Evolutionary conservation across 1,284 basidiomycete species (phyloP), one percentile per base, ranked within the genome.

Genomic region (Malassezia psittaci): DNA sequence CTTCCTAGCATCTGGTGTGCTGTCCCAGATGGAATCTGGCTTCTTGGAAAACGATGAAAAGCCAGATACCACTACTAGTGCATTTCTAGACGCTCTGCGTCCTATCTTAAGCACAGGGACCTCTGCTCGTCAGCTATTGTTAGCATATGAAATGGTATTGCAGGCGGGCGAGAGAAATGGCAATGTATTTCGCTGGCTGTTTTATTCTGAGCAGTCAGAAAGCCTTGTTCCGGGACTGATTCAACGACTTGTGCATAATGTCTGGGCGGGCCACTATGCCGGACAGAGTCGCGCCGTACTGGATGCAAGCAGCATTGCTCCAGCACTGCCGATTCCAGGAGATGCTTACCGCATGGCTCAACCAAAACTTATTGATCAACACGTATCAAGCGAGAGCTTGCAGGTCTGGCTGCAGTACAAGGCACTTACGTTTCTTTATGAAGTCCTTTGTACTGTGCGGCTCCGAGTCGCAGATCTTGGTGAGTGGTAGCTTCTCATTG

Each of bases 111-210:
- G 36, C 37, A 41, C 36, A 15, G 48, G 48, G 18, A 24, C 38
- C 12, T 12, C 36, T 16, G 39, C 50, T 21, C 24, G 18, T 35
- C 7, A 11, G n/a, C 83, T 87, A 60, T 82, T 87, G 66, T 83
- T 93, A 47, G 78, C 85, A 34, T 88, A 87, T 74, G 81, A 83
- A 60, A 76, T 89, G 41, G 80, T 91, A 19, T 80, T 88, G 32
- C 80, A 79, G 62, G 83, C 85, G 68, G 90, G 89, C n/a, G 42
- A 54, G 35, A 24, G n/a, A 24, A 40, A 53, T 19, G 44, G 57
- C 19, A 36, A 55, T 12, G 48, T 51, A 15, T 64, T 54, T 35
- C 53, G 48, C 19, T 48, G 50, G 37, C 51, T 61, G 2, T 51
- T 60, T 15, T 45, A 47, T 8, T 42, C 32, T 34, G 2, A 10